Percentiles rank a stretch among this genome's conserved stretches.
Evolutionary conservation across 345 rosid genomes (phyloP).

Genomic region (Salix brachista): DNA sequence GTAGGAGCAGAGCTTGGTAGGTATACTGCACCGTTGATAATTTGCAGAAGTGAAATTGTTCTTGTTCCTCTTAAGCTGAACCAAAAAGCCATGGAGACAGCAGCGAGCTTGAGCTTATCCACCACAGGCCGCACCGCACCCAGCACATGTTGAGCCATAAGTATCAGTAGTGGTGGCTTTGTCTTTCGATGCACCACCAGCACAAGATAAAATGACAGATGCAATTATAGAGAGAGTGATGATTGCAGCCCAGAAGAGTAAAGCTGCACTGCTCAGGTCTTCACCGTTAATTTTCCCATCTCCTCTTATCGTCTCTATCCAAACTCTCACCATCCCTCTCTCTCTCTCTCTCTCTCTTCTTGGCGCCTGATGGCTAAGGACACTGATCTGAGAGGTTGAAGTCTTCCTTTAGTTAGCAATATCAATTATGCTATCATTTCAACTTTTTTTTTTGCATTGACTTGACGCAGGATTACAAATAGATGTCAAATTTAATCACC

Average conservation of each 20-base stretch:
- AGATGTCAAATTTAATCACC: no score
- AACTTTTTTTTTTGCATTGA: no score
- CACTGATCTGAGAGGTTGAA: no score
- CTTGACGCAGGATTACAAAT: no score
- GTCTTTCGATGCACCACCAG: constrained; percentile 49
- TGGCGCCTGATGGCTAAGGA: no score
- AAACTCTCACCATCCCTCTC: constrained; percentile 25
- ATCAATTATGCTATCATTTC: no score
- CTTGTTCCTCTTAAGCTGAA: not conserved
- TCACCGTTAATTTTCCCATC: constrained; percentile 1
- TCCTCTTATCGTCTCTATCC: constrained; percentile 11
- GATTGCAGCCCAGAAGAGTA: constrained; percentile 32
- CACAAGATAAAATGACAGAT: constrained; percentile 41
- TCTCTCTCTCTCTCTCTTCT: no score
- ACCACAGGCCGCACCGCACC: constrained; percentile 53
- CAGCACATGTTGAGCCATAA: constrained; percentile 48
- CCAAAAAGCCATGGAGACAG: not conserved
- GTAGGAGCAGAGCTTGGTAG: not conserved
- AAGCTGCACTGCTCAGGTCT: constrained; percentile 9
- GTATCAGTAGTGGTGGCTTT: constrained; percentile 25
- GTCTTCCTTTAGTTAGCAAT: no score
- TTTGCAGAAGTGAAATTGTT: not conserved
- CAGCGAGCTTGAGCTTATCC: constrained; percentile 17
- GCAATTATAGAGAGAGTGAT: constrained; percentile 32
- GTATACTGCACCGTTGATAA: not conserved